These are phyloP conservation scores for Podila minutissima DNA, from an alignment of 192 early-diverging fungal species.

Conservation along the genomic window DNA sequence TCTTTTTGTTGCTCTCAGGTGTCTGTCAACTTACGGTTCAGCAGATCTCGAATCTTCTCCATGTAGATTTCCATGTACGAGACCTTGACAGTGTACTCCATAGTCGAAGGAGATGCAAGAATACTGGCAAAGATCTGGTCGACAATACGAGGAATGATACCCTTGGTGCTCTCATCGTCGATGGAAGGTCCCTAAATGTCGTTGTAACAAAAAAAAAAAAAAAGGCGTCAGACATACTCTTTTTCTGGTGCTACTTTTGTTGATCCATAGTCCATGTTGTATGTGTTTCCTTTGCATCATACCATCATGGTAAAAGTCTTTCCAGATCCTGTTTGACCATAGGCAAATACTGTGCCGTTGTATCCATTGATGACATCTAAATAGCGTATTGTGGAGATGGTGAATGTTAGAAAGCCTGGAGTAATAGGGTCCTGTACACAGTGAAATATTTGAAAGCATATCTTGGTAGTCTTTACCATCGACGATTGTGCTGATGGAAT, in stretches of 20 bases:
- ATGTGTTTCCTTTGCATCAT: slow-evolving; percentile 10
- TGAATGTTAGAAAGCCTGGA: not conserved
- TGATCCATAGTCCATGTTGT: no score
- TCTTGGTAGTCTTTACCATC: slow-evolving; percentile 70
- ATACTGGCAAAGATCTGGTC: slow-evolving; percentile 96
- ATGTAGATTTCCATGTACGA: slow-evolving; percentile 99
- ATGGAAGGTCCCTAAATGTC: slow-evolving; percentile 86
- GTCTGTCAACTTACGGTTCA: slow-evolving; percentile 73
- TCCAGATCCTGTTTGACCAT: slow-evolving; percentile 98
- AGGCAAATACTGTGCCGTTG: slow-evolving; percentile 99
- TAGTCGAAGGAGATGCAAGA: slow-evolving; percentile 86
- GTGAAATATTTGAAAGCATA: no score
- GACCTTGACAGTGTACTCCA: slow-evolving; percentile 98
- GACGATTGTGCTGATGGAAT: slow-evolving; percentile 90
- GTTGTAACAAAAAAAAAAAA: not conserved
- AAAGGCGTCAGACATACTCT: no score
- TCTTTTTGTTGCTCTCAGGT: not conserved
- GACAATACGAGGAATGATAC: slow-evolving; percentile 97
- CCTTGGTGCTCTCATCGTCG: slow-evolving; percentile 89
- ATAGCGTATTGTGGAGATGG: not conserved
- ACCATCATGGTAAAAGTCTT: slow-evolving; percentile 98
- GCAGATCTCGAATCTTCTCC: slow-evolving; percentile 97
- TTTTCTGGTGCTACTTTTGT: no score
- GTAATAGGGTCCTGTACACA: no score
- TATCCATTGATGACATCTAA: slow-evolving; percentile 95